phyloP scores from a whole-genome alignment of 257 asterid genomes.

The Gardenia jasminoides region DNA sequence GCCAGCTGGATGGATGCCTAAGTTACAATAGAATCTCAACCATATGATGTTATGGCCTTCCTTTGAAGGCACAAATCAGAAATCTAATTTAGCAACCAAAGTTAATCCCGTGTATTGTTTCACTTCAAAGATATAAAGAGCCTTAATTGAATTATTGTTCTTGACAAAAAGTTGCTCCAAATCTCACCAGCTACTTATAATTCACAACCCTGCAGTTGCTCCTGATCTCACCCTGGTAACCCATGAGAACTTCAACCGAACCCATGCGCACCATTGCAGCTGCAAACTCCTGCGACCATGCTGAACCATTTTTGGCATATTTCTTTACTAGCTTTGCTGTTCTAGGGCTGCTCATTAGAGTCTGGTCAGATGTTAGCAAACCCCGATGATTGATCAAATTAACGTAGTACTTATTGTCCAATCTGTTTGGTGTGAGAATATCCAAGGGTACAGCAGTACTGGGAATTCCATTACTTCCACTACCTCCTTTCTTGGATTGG shows the following conservation, averaged over 20 bases:
- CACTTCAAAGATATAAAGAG: too few species aligned
- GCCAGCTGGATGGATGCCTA: too few species aligned
- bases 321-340: slow-evolving; percentile 26
- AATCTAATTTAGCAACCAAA: too few species aligned
- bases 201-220: slow-evolving; percentile 39
- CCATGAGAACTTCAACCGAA: slow-evolving; percentile 33
- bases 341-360: slow-evolving; percentile 13
- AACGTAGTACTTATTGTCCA: slow-evolving; percentile 39
- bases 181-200: neutral
- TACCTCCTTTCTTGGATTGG: neutral
- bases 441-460: slow-evolving; percentile 29
- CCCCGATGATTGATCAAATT: slow-evolving; percentile 25
- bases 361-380: slow-evolving; percentile 39
- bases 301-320: slow-evolving; percentile 19
- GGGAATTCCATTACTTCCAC: too few species aligned
- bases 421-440: slow-evolving; percentile 28
- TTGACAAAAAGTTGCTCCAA: neutral
- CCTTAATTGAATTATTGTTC: too few species aligned
- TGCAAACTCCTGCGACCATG: slow-evolving; percentile 32
- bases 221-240: slow-evolving; percentile 38
- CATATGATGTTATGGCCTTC: too few species aligned
- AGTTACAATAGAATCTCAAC: too few species aligned
- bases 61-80: too few species aligned
- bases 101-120: too few species aligned
- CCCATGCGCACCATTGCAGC: slow-evolving; percentile 44